A percentile compares a stretch with the other conserved stretches of the same genome.
Evolutionary conservation across 202 grass and related monocot genomes (phyloP).

Genomic region (Musa balbisiana): DNA sequence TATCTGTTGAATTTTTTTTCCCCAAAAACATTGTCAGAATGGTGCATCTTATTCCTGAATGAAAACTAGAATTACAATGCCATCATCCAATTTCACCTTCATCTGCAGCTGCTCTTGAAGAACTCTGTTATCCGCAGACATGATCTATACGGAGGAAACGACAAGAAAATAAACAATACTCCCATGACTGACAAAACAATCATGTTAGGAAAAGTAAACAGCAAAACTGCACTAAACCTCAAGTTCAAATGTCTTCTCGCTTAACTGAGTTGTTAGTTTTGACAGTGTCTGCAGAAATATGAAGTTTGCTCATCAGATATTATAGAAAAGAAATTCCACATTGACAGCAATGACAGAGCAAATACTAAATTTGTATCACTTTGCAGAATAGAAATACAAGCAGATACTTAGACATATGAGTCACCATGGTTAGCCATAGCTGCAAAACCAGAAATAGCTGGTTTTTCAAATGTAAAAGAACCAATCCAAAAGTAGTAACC

Average conservation of each 20-base stretch:
- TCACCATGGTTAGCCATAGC: background rate
- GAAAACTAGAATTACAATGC: conserved; percentile 4
- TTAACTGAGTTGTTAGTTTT: conserved; percentile 70
- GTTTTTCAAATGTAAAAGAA: background rate
- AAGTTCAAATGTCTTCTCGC: conserved; percentile 85
- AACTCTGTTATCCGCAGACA: conserved; percentile 97
- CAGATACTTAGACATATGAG: background rate
- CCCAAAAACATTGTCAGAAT: conserved; percentile 22
- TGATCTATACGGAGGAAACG: conserved; percentile 46
- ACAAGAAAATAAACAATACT: conserved; percentile 19
- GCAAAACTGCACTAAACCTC: conserved; percentile 43
- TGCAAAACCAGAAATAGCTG: background rate
- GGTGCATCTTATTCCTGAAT: conserved; percentile 21
- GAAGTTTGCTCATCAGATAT: background rate
- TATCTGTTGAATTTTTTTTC: conserved; percentile 33
- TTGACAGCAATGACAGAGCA: background rate
- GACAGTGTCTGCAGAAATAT: conserved; percentile 66
- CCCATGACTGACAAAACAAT: background rate
- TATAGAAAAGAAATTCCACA: background rate
- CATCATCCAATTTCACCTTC: conserved; percentile 46
- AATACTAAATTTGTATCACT: background rate
- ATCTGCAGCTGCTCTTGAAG: conserved; percentile 92
- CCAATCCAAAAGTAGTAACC: background rate
- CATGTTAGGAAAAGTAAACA: background rate
- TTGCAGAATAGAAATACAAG: background rate